A percentile compares a stretch with the other conserved stretches of the same genome.
These are phyloP conservation scores for Lactarius psammicola DNA, from an alignment of 768 basidiomycete species.

Conservation along the genomic window DNA sequence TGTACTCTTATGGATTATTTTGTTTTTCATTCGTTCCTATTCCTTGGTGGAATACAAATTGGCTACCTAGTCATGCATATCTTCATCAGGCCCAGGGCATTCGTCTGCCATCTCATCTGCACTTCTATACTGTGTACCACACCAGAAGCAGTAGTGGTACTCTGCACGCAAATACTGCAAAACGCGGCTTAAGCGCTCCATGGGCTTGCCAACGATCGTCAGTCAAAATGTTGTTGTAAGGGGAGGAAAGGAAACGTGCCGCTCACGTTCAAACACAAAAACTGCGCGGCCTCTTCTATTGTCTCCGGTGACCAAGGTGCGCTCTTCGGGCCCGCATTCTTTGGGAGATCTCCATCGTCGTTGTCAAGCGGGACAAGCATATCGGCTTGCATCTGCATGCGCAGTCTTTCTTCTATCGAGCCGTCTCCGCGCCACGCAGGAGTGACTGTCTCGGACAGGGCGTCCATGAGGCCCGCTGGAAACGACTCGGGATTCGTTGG, in stretches of 20 bases:
- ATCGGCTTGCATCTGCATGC: slow-evolving; percentile 72
- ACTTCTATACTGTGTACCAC: slow-evolving; percentile 70
- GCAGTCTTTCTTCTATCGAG: slow-evolving; percentile 50
- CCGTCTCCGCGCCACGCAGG: slow-evolving; percentile 34
- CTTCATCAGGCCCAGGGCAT: slow-evolving; percentile 77
- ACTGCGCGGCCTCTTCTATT: slow-evolving; percentile 69
- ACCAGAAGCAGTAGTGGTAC: slow-evolving; percentile 86
- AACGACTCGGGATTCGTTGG: slow-evolving; percentile 62
- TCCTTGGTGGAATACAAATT: slow-evolving; percentile 7
- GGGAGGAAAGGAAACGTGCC: slow-evolving; percentile 25
- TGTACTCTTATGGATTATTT: slow-evolving; percentile 20
- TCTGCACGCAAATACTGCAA: slow-evolving; percentile 69
- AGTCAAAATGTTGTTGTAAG: neutral
- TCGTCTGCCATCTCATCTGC: slow-evolving; percentile 55
- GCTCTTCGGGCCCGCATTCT: slow-evolving; percentile 27
- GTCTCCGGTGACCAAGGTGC: slow-evolving; percentile 50
- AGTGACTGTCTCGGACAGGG: slow-evolving; percentile 43
- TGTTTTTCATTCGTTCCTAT: neutral
- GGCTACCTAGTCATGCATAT: slow-evolving; percentile 62
- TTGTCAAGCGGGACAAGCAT: slow-evolving; percentile 57
- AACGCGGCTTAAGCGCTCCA: slow-evolving; percentile 64
- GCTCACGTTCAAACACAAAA: slow-evolving; percentile 54
- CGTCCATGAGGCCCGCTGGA: slow-evolving; percentile 62
- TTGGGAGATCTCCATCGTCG: slow-evolving; percentile 39
- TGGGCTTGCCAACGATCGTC: slow-evolving; percentile 48